Base-by-base conservation (phyloP, 441 rosid species). In the Mallotus japonicus region DNA sequence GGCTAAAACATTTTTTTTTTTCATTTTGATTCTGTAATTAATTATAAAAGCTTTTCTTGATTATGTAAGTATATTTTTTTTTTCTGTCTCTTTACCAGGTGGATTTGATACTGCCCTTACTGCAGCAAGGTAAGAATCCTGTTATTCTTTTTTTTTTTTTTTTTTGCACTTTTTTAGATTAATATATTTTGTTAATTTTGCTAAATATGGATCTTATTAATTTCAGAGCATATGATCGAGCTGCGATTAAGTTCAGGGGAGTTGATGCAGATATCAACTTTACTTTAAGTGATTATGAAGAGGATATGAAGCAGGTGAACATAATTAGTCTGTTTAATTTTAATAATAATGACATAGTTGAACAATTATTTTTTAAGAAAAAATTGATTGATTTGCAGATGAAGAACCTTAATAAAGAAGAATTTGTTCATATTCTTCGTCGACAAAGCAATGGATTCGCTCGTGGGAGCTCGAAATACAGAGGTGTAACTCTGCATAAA, bases 211-310 rank as follows among this genome's bases (percentile, higher is more conserved):
- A 34, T 44, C 13, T 59, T 65, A 6, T 61, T 8, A 15, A 55
- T 11, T 70, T 57, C 69, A 91, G 99, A 83, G 97, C 99, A n/a
- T 95, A 95, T 72, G 99, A 95, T 83, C 85, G 93, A 82, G 99
- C 98, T 42, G 99, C 99, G 67, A 90, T 95, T 37, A 90, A 91
- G 82, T 95, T 94, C 75, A 85, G 99, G 78, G 98, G 99, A 50
- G 87, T 84, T 67, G 96, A 86, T 75, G 99, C 99, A n/a, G 99
- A 94, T 85, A 92, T 94, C 72, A 94, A 94, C 80, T 94, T 94
- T 80, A 83, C 59, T 77, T 82, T 87, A 0, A 82, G 79, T 40
- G 99, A 95, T 78, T 95, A 95, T 53, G 93, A 95, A 13, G 97
- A 92, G 55, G 98, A 95, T 60, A 84, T 91, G 85, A 87, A 87